These are phyloP conservation scores for Malassezia dermatis DNA, from an alignment of 1,284 basidiomycete genomes.

Conservation along the genomic window DNA sequence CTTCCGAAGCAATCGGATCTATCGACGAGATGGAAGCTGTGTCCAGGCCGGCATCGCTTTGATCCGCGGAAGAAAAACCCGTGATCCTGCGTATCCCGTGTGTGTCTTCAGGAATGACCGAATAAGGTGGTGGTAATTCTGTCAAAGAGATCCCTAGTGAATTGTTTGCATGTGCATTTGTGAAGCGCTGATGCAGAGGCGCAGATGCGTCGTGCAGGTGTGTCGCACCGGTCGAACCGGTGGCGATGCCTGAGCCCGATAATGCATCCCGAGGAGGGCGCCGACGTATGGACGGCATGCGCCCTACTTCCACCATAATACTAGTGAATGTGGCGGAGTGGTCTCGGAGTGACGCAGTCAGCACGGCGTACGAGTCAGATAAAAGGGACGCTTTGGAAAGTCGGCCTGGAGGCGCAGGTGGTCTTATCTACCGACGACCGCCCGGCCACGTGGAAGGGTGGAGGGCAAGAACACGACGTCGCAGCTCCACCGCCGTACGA, in stretches of 20 bases:
- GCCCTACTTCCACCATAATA: not conserved
- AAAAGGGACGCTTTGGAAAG: not conserved
- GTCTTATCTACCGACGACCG: not conserved
- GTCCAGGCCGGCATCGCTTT: not conserved
- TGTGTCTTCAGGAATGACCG: not conserved
- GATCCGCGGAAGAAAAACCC: not conserved
- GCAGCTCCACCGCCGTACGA: not conserved
- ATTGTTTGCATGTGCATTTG: not conserved
- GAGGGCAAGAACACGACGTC: not conserved
- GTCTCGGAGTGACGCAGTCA: not conserved
- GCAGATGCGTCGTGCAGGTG: not conserved
- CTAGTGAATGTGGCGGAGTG: not conserved
- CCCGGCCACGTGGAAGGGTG: not conserved
- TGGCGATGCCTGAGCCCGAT: not conserved
- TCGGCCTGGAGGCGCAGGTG: not conserved
- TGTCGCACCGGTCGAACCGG: not conserved
- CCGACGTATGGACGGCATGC: not conserved
- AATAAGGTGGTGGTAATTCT: slow-evolving; percentile 9
- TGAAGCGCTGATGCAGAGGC: not conserved
- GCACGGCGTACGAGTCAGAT: not conserved
- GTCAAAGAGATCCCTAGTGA: not conserved
- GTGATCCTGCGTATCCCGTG: not conserved
- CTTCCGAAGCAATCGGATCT: not conserved
- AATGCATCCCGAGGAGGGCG: not conserved
- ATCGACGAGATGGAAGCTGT: slow-evolving; percentile 1